Conservation (phyloP, 768 basidiomycete genomes). For the Auricularia auricula-judae region DNA sequence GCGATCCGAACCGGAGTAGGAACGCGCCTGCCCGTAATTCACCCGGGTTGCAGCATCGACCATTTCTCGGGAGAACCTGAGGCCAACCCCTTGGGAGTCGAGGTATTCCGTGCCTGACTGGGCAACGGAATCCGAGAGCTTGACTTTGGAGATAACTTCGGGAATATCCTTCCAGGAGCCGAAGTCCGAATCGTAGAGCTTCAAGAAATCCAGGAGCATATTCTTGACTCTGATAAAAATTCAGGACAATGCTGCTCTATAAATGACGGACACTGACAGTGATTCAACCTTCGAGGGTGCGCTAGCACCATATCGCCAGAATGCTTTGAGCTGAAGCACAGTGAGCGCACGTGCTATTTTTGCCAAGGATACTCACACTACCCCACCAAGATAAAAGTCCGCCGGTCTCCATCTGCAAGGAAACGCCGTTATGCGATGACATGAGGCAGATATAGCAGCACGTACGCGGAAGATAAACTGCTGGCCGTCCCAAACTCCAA, state of each 20-base stretch:
- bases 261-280: constrained; percentile 10
- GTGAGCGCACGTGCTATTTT: too few relatives aligned
- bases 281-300: constrained; percentile 51
- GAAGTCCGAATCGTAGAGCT: constrained; percentile 42
- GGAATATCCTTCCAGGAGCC: constrained; percentile 55
- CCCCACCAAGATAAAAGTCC: constrained; percentile 47
- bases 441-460: constrained; percentile 21
- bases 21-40: constrained; percentile 42
- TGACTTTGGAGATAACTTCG: constrained; percentile 35
- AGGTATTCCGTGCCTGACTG: constrained; percentile 51
- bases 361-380: constrained; percentile 11
- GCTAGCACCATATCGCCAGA: constrained; percentile 67
- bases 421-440: constrained; percentile 1
- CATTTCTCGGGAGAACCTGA: constrained; percentile 57
- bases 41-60: constrained; percentile 73
- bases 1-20: background rate
- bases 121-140: constrained; percentile 25
- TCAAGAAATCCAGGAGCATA: constrained; percentile 41
- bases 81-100: constrained; percentile 38
- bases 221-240: constrained; percentile 35
- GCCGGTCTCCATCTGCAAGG: constrained; percentile 24
- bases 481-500: constrained; percentile 79
- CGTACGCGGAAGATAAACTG: constrained; percentile 46
- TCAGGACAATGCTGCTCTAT: background rate
- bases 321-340: constrained; percentile 36